Evolutionary conservation across 139 green algal genomes (phyloP), one percentile per base, ranked within the genome.

Genomic region (Trebouxia sp.): DNA sequence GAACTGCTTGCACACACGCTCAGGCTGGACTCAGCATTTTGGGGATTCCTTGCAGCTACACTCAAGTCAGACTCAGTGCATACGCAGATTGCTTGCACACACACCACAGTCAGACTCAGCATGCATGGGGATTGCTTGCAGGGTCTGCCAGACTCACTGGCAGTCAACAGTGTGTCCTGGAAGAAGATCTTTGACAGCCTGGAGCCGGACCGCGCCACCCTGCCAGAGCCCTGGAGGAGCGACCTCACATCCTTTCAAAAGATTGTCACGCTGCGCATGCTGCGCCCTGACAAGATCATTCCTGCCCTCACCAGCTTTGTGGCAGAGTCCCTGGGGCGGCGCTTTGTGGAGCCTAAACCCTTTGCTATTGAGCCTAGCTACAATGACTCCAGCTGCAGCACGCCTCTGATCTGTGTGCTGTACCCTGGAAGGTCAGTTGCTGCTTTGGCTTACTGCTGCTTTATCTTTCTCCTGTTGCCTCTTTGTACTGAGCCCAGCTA

Each of bases 391-490:
- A 83, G 67, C 22, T 78, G 87, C 51, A 90, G 55, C 58, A 86
- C 69, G 6, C 92, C 92, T 17, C 89, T 96, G 42, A 90, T 96
- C 55, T 96, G 96, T 78, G 88, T 96, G 50, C 87, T 96, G 45
- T 93, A 87, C 0, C 79, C 85, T 45, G 74, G 74, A 45, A 79
- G 74, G 74, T 79, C 6, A 48, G 65, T 22, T 32, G 69, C 24
- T 43, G 17, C 17, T 26, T 12, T 69, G 56, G 56, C 17, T 37
- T 35, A 5, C 56, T 53, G 47, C 3, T 53, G 47, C 47, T 17
- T 53, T n/a, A n/a, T n/a, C n/a, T n/a, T n/a, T n/a, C n/a, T n/a
- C n/a, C n/a, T n/a, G n/a, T n/a, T n/a, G n/a, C 92, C 92, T 2
- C 93, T 95, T 85, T 85, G 88, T 47, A 89, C 95, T 48, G 91